phyloP scores from a whole-genome alignment of 345 rosid species.

The Eucalyptus tenuipes region DNA sequence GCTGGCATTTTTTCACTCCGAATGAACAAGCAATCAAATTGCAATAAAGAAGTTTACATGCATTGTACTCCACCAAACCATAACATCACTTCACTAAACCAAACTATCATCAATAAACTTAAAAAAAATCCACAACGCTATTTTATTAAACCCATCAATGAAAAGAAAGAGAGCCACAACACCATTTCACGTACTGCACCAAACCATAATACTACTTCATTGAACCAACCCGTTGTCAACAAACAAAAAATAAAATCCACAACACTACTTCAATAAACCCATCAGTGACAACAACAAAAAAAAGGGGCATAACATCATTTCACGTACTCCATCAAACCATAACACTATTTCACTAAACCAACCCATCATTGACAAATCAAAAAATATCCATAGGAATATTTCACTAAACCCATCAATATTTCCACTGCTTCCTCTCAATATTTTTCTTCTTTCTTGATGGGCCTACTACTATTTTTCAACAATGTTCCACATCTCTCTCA shows the following conservation, averaged over 20 bases:
- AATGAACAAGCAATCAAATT: no score
- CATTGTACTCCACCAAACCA: fast-evolving
- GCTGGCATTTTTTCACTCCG: no score
- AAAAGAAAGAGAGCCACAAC: no score
- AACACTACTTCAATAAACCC: background rate
- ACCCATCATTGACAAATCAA: background rate
- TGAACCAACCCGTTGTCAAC: background rate
- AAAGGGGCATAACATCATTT: no score
- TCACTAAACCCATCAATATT: background rate
- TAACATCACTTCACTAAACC: no score
- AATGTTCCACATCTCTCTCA: no score
- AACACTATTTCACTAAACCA: background rate
- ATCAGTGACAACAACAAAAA: background rate
- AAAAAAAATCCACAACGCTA: no score
- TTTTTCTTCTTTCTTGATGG: background rate
- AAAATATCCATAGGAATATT: no score
- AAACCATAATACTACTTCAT: background rate
- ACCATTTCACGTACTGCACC: background rate
- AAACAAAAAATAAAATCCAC: no score
- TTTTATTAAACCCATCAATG: fast-evolving
- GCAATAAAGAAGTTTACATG: no score
- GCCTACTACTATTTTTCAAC: background rate
- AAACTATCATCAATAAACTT: fast-evolving
- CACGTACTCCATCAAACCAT: background rate
- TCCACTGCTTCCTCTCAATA: fast-evolving